Evolutionary conservation across 495 filamentous ascomycete species (phyloP).

Genomic region (Glarea lozoyensis): DNA sequence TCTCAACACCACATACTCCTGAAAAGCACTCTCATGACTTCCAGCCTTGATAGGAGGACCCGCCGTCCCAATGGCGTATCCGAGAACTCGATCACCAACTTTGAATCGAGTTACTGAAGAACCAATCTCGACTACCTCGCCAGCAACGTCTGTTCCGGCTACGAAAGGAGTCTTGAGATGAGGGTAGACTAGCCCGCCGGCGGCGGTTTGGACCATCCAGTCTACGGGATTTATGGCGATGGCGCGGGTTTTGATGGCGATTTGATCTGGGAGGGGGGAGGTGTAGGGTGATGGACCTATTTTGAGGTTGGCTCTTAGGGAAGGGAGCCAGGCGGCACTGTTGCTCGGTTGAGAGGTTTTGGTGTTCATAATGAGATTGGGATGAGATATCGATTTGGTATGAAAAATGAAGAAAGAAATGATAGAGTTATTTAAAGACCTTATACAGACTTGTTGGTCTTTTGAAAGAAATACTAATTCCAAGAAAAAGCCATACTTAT

Average conservation of each 20-base stretch:
- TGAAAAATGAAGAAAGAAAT: not conserved
- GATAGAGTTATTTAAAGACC: not conserved
- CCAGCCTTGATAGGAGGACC: not conserved
- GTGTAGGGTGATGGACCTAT: constrained; percentile 19
- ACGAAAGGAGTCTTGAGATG: constrained; percentile 36
- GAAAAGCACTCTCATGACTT: constrained; percentile 24
- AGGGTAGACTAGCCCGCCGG: constrained; percentile 17
- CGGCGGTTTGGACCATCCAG: constrained; percentile 2
- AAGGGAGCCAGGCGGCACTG: constrained; percentile 22
- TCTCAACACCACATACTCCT: constrained; percentile 30
- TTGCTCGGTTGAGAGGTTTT: constrained; percentile 10
- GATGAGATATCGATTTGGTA: not conserved
- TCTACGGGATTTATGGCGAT: constrained; percentile 13
- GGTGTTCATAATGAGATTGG: not conserved
- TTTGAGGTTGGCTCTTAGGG: constrained; percentile 16
- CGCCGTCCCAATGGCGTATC: constrained; percentile 3
- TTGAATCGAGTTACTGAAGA: constrained; percentile 32
- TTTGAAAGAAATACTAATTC: not conserved
- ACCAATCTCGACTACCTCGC: constrained; percentile 41
- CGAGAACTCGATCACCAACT: constrained; percentile 35
- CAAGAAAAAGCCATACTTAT: too few relatives aligned
- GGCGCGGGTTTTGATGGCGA: constrained; percentile 8
- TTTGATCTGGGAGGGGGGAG: not conserved
- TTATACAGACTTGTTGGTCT: not conserved
- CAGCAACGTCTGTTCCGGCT: constrained; percentile 45